A percentile compares a stretch with the other conserved stretches of the same genome.
Evolutionary conservation across 2,329 filamentous ascomycete species (phyloP).

Genomic region (Colletotrichum coccodes): DNA sequence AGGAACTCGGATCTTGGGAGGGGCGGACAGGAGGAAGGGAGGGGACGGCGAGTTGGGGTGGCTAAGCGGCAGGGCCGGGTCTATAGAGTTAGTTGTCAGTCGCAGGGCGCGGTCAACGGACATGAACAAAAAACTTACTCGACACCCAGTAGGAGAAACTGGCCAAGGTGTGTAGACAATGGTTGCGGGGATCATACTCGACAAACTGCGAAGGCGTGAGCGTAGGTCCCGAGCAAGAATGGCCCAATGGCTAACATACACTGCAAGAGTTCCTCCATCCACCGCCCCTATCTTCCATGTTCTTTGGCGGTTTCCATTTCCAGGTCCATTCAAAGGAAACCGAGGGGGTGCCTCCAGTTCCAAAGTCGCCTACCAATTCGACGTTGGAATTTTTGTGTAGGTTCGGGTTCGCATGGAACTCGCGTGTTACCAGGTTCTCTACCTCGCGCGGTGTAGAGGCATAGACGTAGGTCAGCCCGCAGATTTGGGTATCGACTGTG

Average conservation of each 20-base stretch:
- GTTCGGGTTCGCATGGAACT: constrained; percentile 97
- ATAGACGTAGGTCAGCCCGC: constrained; percentile 91
- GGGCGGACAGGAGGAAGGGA: constrained; percentile 77
- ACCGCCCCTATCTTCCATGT: constrained; percentile 81
- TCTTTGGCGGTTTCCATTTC: constrained; percentile 94
- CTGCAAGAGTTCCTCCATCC: constrained; percentile 98
- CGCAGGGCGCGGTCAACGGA: background rate
- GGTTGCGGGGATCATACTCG: constrained; percentile 94
- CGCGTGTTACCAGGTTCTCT: constrained; percentile 91
- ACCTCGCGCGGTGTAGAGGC: constrained; percentile 87
- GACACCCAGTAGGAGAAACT: constrained; percentile 97
- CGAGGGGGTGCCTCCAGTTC: constrained; percentile 83
- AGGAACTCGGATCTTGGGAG: constrained; percentile 82
- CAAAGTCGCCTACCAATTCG: constrained; percentile 91
- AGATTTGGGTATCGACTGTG: constrained; percentile 78
- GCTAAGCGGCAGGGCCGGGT: constrained; percentile 55
- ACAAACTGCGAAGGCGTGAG: constrained; percentile 73
- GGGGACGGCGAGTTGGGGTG: constrained; percentile 76
- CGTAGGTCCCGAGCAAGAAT: constrained; percentile 20
- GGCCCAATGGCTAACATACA: constrained; percentile 57
- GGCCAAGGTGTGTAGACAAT: constrained; percentile 86
- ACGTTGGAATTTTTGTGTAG: constrained; percentile 98
- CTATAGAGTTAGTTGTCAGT: constrained; percentile 47
- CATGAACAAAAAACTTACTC: constrained; percentile 60
- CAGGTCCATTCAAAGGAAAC: constrained; percentile 95